phyloP scores from a whole-genome alignment of 2,329 filamentous ascomycete genomes.

The Cladosporium oxysporum region DNA sequence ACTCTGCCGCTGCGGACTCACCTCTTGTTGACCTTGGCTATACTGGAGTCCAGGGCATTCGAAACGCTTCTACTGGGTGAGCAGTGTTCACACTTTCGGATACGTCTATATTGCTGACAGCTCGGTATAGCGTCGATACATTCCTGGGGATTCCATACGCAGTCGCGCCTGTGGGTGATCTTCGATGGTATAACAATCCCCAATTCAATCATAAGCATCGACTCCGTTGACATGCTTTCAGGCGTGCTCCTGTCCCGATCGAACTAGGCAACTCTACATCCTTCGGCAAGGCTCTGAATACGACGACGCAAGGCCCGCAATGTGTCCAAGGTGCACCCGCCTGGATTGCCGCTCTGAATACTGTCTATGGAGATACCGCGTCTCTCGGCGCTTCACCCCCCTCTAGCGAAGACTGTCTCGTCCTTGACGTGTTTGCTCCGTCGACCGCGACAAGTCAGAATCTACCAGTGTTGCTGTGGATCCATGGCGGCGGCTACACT shows the following conservation, averaged over 20 bases:
- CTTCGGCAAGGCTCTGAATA: constrained; percentile 29
- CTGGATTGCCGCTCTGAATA: neutral
- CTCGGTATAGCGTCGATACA: neutral
- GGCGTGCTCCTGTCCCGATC: constrained; percentile 29
- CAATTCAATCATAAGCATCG: neutral
- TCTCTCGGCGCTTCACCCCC: neutral
- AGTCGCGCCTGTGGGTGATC: constrained; percentile 31
- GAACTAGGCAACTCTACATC: constrained; percentile 27
- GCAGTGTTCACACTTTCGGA: neutral
- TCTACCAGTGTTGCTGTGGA: constrained; percentile 39
- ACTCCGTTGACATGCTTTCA: neutral
- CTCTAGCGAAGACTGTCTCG: constrained; percentile 42
- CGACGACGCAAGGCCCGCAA: constrained; percentile 29
- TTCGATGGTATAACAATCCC: constrained; percentile 34
- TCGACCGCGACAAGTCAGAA: constrained; percentile 31
- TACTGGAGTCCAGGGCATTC: neutral
- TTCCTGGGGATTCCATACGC: constrained; percentile 33
- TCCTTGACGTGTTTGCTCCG: constrained; percentile 44
- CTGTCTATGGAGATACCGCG: neutral
- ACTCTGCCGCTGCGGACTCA: neutral
- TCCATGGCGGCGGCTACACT: constrained; percentile 41
- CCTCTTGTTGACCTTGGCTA: neutral
- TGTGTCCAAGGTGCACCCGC: constrained; percentile 33
- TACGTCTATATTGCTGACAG: neutral
- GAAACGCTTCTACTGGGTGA: neutral